phyloP scores from a whole-genome alignment of 2,329 filamentous ascomycete species.

The Trichoderma sp. region DNA sequence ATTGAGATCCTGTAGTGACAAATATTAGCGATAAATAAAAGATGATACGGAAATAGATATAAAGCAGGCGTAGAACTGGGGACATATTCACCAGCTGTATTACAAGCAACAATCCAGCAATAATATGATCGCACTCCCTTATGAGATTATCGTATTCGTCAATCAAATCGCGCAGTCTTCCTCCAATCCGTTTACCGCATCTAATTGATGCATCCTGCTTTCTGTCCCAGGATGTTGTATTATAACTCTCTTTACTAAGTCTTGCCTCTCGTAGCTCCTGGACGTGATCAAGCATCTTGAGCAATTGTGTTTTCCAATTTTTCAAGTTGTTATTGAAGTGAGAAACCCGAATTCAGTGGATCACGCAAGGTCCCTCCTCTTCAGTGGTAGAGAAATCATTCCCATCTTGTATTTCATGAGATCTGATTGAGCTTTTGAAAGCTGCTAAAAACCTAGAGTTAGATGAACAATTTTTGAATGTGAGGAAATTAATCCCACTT shows the following conservation, averaged over 20 bases:
- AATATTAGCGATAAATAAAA: background rate
- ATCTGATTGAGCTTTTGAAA: background rate
- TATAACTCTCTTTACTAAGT: no score
- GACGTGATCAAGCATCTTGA: constrained; percentile 33
- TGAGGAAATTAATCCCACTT: no score
- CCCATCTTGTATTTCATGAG: no score
- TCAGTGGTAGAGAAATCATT: no score
- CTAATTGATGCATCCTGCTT: no score
- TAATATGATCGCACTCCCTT: constrained; percentile 29
- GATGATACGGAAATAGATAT: no score
- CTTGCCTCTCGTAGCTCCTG: no score
- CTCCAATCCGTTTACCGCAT: constrained; percentile 19
- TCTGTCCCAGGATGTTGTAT: no score
- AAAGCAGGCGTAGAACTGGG: background rate
- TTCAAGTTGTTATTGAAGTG: constrained; percentile 31
- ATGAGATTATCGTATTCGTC: constrained; percentile 32
- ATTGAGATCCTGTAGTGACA: background rate
- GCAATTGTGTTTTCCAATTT: constrained; percentile 33
- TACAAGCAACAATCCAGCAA: constrained; percentile 31
- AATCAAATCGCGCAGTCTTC: constrained; percentile 29
- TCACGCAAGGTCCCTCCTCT: no score
- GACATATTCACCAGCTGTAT: constrained; percentile 29
- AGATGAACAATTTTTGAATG: no score
- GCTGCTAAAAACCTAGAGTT: background rate
- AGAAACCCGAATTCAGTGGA: no score